A percentile compares a stretch with the other conserved stretches of the same genome.
Conservation (phyloP, 202 grass and related monocot genomes). For the Bolboschoenoplectus hybrid region DNA sequence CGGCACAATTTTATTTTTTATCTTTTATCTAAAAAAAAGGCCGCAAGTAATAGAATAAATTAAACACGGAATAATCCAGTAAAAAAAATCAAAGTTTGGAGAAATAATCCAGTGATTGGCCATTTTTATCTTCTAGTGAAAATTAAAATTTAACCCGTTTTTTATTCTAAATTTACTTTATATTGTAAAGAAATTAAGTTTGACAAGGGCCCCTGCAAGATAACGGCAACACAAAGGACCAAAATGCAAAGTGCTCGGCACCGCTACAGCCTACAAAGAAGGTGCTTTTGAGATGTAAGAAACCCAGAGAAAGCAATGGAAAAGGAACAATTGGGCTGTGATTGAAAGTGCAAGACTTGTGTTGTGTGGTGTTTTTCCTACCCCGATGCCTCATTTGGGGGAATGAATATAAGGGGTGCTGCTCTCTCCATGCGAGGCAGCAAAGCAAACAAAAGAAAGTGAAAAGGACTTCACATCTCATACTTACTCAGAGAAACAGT, state of each 20-base stretch:
- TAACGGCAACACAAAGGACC: not conserved
- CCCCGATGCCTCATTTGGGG: not conserved
- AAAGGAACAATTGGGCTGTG: not conserved
- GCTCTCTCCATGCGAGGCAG: not conserved
- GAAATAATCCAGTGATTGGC: not conserved
- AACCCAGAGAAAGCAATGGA: not conserved
- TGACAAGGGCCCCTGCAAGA: not conserved
- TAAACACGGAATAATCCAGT: too few relatives aligned
- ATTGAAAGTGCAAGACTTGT: conserved; percentile 3
- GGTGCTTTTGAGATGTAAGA: not conserved
- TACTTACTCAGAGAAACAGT: not conserved
- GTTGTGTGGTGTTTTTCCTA: not conserved
- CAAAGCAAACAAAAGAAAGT: not conserved
- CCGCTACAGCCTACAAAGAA: not conserved
- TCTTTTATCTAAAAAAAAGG: too few relatives aligned
- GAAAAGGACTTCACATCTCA: conserved; percentile 16
- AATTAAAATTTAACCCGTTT: not conserved
- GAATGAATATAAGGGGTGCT: not conserved
- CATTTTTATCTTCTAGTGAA: not conserved
- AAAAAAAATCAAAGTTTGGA: too few relatives aligned
- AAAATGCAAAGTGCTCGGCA: not conserved
- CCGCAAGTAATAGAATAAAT: too few relatives aligned
- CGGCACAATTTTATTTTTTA: too few relatives aligned
- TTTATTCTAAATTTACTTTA: not conserved
- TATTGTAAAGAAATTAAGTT: not conserved